These are phyloP conservation scores for Niveomyces coronatus DNA, from an alignment of 2,329 filamentous ascomycete species.

Conservation along the genomic window DNA sequence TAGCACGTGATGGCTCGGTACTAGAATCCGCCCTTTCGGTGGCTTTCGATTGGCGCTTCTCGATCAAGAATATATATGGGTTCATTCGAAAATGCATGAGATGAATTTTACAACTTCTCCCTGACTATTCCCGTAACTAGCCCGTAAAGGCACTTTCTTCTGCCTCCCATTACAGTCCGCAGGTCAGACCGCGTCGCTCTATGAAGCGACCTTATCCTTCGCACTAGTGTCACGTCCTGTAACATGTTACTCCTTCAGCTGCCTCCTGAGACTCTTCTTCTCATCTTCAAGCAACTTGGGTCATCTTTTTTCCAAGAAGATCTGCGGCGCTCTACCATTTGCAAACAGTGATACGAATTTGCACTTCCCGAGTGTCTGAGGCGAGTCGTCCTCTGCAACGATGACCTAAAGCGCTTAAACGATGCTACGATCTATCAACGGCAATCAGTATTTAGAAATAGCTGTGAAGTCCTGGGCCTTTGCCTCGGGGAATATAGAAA, in stretches of 20 bases:
- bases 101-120: too few species aligned
- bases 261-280: constrained; percentile 12
- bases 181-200: too few species aligned
- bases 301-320: constrained; percentile 13
- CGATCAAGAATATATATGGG: too few species aligned
- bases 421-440: neutral
- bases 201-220: too few species aligned
- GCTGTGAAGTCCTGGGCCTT: neutral
- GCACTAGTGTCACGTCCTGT: too few species aligned
- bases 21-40: too few species aligned
- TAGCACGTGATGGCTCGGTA: too few species aligned
- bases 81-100: too few species aligned
- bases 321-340: constrained; percentile 12
- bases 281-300: constrained; percentile 13
- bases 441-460: neutral
- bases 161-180: too few species aligned
- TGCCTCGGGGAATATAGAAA: neutral
- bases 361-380: constrained; percentile 11
- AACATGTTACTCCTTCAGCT: constrained; percentile 13
- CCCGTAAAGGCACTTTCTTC: too few species aligned
- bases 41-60: too few species aligned
- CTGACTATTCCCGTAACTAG: too few species aligned
- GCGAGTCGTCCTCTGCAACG: constrained; percentile 5
- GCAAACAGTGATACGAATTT: constrained; percentile 14
- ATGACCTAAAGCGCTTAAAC: constrained; percentile 4